Evolutionary conservation across 179 eudicot species (phyloP).

Genomic region (Amaranthus tricolor): DNA sequence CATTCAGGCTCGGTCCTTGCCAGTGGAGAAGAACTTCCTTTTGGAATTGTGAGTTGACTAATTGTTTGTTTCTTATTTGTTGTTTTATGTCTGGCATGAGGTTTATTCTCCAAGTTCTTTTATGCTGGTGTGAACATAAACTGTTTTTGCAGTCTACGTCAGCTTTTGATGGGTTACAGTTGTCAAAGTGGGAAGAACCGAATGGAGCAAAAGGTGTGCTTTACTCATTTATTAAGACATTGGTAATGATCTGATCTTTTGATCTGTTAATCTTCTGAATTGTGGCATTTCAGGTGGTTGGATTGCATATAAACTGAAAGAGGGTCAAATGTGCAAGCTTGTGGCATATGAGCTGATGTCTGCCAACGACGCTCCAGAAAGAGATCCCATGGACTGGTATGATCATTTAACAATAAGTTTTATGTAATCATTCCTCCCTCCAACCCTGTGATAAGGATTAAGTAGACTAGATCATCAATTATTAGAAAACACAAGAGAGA

Average conservation of each 20-base stretch:
- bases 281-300: conserved; percentile 63
- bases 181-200: conserved; percentile 97
- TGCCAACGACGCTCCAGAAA: conserved; percentile 93
- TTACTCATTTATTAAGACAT: not conserved
- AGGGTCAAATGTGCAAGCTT: conserved; percentile 47
- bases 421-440: not conserved
- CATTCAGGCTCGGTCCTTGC: conserved; percentile 80
- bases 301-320: conserved; percentile 59
- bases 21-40: conserved; percentile 94
- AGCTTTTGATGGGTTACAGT: conserved; percentile 85
- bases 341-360: conserved; percentile 88
- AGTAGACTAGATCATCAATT: not conserved
- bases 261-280: conserved; percentile 1
- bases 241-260: not conserved
- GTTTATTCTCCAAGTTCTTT: conserved; percentile 10
- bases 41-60: conserved; percentile 79
- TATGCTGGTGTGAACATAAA: not conserved
- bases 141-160: conserved; percentile 58
- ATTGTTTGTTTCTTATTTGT: not conserved
- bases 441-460: not conserved
- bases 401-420: conserved; percentile 8
- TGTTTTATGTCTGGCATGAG: not conserved
- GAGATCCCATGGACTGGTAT: conserved; percentile 98
- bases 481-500: not conserved
- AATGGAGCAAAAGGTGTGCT: conserved; percentile 84